These are phyloP conservation scores for Aspergillus ellipticus DNA, from an alignment of 495 filamentous ascomycete species.

Conservation along the genomic window DNA sequence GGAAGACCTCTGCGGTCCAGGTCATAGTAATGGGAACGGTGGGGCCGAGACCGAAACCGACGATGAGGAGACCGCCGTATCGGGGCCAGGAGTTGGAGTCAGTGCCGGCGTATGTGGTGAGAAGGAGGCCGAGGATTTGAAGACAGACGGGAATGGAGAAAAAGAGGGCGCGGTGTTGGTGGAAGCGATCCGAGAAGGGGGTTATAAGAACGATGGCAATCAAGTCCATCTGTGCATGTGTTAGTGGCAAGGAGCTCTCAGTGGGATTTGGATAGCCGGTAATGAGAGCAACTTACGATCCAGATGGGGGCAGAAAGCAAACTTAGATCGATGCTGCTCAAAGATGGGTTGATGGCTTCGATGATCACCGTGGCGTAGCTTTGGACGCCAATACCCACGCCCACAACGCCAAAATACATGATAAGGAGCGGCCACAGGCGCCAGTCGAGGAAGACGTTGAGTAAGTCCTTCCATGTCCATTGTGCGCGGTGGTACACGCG, in stretches of 20 bases:
- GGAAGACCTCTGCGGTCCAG: slow-evolving; percentile 90
- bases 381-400: slow-evolving; percentile 86
- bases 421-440: slow-evolving; percentile 76
- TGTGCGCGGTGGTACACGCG: slow-evolving; percentile 68
- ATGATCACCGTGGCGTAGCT: slow-evolving; percentile 86
- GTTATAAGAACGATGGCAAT: slow-evolving; percentile 83
- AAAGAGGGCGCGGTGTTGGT: slow-evolving; percentile 77
- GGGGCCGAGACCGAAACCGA: slow-evolving; percentile 87
- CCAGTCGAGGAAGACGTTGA: slow-evolving; percentile 73
- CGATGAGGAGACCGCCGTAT: slow-evolving; percentile 83
- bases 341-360: slow-evolving; percentile 63
- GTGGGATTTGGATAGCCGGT: background rate
- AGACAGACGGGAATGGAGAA: slow-evolving; percentile 70
- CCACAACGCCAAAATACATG: slow-evolving; percentile 95
- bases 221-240: slow-evolving; percentile 64
- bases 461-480: slow-evolving; percentile 69
- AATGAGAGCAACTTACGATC: slow-evolving; percentile 56
- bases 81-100: slow-evolving; percentile 70
- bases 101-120: slow-evolving; percentile 69
- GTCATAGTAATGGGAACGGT: slow-evolving; percentile 92
- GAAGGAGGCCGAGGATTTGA: slow-evolving; percentile 78
- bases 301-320: slow-evolving; percentile 86
- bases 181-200: slow-evolving; percentile 83
- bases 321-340: slow-evolving; percentile 73
- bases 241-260: slow-evolving; percentile 3